Conservation (phyloP, 2,329 filamentous ascomycete genomes). For the Cercospora zeina region DNA sequence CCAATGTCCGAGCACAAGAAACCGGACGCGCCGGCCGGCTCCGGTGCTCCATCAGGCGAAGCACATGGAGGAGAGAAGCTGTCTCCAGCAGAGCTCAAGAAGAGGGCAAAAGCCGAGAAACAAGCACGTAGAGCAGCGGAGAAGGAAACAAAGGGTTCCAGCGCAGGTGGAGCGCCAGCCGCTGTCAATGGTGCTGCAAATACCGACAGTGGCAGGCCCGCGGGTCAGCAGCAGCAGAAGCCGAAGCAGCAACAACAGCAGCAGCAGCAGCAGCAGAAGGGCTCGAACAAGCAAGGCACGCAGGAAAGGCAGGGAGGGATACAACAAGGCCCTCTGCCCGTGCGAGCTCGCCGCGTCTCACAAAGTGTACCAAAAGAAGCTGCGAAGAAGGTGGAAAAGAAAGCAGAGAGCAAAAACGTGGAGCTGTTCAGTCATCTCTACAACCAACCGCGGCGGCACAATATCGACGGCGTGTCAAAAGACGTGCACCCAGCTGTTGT, state of each 20-base stretch:
- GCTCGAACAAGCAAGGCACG: constrained; percentile 37
- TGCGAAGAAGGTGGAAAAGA: constrained; percentile 51
- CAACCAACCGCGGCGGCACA: constrained; percentile 69
- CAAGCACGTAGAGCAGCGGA: constrained; percentile 70
- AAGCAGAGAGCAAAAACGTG: constrained; percentile 61
- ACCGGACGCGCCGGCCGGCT: constrained; percentile 14
- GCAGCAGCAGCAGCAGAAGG: constrained; percentile 40
- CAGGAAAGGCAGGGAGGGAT: constrained; percentile 34
- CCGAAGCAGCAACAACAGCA: constrained; percentile 7
- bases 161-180: constrained; percentile 10
- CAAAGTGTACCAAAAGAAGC: constrained; percentile 46
- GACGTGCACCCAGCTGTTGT: constrained; percentile 84
- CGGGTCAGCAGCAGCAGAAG: constrained; percentile 27
- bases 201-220: constrained; percentile 19
- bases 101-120: constrained; percentile 87
- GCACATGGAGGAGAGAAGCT: constrained; percentile 53
- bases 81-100: constrained; percentile 79
- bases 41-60: constrained; percentile 24
- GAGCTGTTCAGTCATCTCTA: constrained; percentile 70
- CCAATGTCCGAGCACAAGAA: constrained; percentile 28
- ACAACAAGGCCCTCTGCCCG: constrained; percentile 36
- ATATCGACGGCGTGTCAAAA: constrained; percentile 61
- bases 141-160: constrained; percentile 35
- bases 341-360: constrained; percentile 29
- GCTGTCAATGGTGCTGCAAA: constrained; percentile 24